These are phyloP conservation scores for Cercospora berteroae DNA, from an alignment of 2,329 filamentous ascomycete genomes.

Conservation along the genomic window DNA sequence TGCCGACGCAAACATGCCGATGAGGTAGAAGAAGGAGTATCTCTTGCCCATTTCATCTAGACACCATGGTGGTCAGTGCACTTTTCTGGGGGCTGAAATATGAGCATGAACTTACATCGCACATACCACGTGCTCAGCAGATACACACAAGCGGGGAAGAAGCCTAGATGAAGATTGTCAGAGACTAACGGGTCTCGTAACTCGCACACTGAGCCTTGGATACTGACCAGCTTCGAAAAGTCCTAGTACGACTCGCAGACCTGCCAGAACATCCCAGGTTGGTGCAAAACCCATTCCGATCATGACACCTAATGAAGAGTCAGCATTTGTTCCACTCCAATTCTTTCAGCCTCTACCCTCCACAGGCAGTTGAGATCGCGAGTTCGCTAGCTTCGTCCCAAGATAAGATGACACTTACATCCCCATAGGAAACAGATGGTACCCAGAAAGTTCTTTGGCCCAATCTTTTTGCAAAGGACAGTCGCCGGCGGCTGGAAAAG, in stretches of 20 bases:
- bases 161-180: conserved; percentile 34
- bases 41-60: conserved; percentile 36
- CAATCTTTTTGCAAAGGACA: conserved; percentile 63
- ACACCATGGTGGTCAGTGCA: neutral
- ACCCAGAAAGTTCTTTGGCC: conserved; percentile 38
- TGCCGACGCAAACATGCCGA: conserved; percentile 47
- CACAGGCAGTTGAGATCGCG: neutral
- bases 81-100: neutral
- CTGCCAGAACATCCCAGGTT: conserved; percentile 52
- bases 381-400: neutral
- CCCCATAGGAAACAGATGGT: conserved; percentile 55
- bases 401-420: conserved; percentile 16
- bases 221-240: conserved; percentile 57
- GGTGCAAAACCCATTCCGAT: conserved; percentile 62
- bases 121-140: conserved; percentile 30
- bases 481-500: conserved; percentile 69
- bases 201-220: neutral
- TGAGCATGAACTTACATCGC: conserved; percentile 15
- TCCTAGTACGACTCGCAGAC: conserved; percentile 58
- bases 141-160: conserved; percentile 29
- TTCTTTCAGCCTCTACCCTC: neutral
- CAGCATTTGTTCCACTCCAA: neutral
- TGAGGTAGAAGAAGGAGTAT: conserved; percentile 48
- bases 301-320: conserved; percentile 44
- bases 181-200: neutral